Percentiles rank a stretch among this genome's conserved stretches.
Evolutionary conservation across 2,329 filamentous ascomycete species (phyloP).

Genomic region (Cordyceps fumosorosea): DNA sequence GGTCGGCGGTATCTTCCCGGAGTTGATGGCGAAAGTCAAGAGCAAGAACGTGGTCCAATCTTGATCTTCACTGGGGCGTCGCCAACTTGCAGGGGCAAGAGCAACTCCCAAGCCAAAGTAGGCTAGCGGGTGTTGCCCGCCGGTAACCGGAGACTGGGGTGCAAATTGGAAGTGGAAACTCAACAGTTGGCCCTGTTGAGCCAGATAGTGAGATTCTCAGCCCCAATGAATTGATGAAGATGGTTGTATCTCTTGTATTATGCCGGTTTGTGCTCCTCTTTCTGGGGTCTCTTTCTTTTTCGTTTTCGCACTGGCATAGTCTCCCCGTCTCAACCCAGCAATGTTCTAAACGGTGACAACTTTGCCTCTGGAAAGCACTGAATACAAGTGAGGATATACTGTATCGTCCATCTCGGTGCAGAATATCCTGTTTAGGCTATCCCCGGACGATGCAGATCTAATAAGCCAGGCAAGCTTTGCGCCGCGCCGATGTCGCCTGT

Average conservation of each 20-base stretch:
- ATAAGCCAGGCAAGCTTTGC: background rate
- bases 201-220: background rate
- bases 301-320: background rate
- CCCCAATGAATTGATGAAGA: background rate
- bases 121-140: constrained; percentile 1
- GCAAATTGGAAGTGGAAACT: background rate
- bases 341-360: background rate
- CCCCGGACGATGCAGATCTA: background rate
- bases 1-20: too few relatives aligned
- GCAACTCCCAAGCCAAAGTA: background rate
- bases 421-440: too few relatives aligned
- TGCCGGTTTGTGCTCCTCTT: background rate
- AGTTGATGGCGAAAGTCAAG: background rate
- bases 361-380: background rate
- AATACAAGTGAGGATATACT: too few relatives aligned
- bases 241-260: background rate
- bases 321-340: background rate
- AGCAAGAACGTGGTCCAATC: background rate
- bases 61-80: too few relatives aligned
- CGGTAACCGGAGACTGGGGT: background rate
- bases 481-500: constrained; percentile 9
- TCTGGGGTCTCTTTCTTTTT: background rate
- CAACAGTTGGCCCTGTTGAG: background rate
- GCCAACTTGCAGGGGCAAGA: background rate
- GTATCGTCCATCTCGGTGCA: background rate